phyloP scores from a whole-genome alignment of 371 early-diverging fungal species.

The Actinomucor elegans region DNA sequence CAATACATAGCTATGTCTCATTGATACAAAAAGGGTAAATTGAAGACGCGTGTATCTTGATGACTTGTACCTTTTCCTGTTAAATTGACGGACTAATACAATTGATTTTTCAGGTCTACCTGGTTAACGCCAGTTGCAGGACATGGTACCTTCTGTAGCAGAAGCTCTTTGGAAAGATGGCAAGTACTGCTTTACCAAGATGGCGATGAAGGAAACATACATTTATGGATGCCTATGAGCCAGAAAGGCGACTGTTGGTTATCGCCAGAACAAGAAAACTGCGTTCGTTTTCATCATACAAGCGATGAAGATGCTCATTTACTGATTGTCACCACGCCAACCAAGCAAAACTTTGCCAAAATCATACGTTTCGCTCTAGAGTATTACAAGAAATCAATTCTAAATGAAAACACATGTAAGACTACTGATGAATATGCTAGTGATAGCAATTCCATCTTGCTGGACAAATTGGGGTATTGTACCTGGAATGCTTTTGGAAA shows the following conservation, averaged over 20 bases:
- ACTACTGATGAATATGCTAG: too few relatives aligned
- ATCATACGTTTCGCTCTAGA: neutral
- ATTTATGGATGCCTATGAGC: slow-evolving; percentile 18
- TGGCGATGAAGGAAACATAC: slow-evolving; percentile 1
- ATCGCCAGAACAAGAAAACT: neutral
- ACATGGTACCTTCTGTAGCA: neutral
- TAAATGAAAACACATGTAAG: too few relatives aligned
- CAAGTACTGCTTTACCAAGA: slow-evolving; percentile 19
- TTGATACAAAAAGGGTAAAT: slow-evolving; percentile 19
- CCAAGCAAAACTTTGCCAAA: neutral
- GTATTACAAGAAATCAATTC: neutral
- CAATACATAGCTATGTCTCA: slow-evolving; percentile 4
- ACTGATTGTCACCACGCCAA: neutral
- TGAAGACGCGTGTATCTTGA: too few relatives aligned
- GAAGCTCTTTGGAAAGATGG: slow-evolving; percentile 7
- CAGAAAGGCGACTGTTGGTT: slow-evolving; percentile 9
- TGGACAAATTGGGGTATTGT: slow-evolving; percentile 33
- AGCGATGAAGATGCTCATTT: neutral
- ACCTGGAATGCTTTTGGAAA: slow-evolving; percentile 50
- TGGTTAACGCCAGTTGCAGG: slow-evolving; percentile 25
- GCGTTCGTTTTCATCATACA: neutral
- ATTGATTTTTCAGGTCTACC: slow-evolving; percentile 1
- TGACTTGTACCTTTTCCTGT: too few relatives aligned
- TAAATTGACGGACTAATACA: neutral
- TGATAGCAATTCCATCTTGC: neutral